Evolutionary conservation across 2,329 filamentous ascomycete species (phyloP).

Genomic region (Sporothrix brunneoviolacea): DNA sequence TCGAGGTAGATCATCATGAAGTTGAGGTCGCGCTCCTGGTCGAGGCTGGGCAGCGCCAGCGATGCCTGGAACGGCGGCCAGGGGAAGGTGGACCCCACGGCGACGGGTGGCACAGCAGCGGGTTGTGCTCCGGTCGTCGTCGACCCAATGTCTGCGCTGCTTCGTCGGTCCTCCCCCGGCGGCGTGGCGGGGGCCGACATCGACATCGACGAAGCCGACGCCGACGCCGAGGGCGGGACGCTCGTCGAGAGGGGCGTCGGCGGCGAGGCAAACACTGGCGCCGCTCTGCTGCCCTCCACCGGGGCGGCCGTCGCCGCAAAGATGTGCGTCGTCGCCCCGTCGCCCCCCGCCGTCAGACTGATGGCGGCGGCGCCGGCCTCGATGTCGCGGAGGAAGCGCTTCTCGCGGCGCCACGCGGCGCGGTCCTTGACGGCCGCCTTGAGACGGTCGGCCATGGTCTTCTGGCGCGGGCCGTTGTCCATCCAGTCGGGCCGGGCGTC

Average conservation of each 20-base stretch:
- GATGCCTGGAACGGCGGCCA: neutral
- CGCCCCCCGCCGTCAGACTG: slow-evolving; percentile 18
- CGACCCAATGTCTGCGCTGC: no score
- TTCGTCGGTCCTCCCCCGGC: no score
- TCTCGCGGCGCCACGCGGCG: slow-evolving; percentile 43
- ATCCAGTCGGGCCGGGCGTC: slow-evolving; percentile 51
- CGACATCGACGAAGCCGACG: no score
- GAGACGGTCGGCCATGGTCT: slow-evolving; percentile 44
- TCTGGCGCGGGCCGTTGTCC: slow-evolving; percentile 44
- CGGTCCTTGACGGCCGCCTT: slow-evolving; percentile 53
- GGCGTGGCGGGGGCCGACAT: no score
- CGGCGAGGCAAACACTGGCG: no score
- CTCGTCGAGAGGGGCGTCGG: no score
- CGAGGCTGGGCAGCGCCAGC: slow-evolving; percentile 7
- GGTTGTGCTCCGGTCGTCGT: no score
- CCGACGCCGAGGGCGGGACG: no score
- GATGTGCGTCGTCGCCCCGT: neutral
- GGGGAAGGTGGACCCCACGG: neutral
- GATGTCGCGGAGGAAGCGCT: slow-evolving; percentile 40
- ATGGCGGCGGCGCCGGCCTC: slow-evolving; percentile 24
- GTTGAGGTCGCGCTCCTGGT: slow-evolving; percentile 23
- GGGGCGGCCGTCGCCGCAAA: neutral
- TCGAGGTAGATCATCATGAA: slow-evolving; percentile 53
- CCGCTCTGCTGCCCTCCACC: neutral
- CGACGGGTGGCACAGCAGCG: no score